These are phyloP conservation scores for Pinus albicaulis DNA, from an alignment of 75 land plant species.

Conservation along the genomic window DNA sequence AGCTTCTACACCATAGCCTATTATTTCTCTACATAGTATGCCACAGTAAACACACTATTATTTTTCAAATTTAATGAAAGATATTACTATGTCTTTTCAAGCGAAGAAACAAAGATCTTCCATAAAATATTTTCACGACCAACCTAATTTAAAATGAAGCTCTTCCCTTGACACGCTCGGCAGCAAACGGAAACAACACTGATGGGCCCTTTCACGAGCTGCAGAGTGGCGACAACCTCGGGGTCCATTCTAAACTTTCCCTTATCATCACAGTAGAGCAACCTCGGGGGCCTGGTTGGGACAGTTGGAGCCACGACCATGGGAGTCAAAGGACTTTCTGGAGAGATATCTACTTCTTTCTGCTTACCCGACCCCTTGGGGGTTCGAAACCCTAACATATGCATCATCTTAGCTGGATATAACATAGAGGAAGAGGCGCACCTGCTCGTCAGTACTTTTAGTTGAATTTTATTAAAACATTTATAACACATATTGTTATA, in stretches of 20 bases:
- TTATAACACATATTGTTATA: too few species aligned
- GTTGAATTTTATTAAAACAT: too few species aligned
- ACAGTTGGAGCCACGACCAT: constrained; percentile 14
- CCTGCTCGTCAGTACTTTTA: neutral
- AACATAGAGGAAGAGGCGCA: neutral
- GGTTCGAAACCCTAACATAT: constrained; percentile 25
- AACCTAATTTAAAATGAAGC: constrained; percentile 94
- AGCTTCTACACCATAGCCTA: too few species aligned
- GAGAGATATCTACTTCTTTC: constrained; percentile 12
- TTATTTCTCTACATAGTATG: too few species aligned
- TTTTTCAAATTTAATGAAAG: too few species aligned
- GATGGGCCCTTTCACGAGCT: constrained; percentile 89
- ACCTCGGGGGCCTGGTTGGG: constrained; percentile 74
- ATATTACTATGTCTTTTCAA: too few species aligned
- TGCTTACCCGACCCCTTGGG: constrained; percentile 13
- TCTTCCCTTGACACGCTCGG: constrained; percentile 98
- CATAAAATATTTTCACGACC: neutral
- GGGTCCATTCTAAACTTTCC: constrained; percentile 94
- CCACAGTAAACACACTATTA: too few species aligned
- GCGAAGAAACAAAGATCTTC: neutral
- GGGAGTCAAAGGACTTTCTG: constrained; percentile 13
- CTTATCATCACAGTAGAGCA: constrained; percentile 84
- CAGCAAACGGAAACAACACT: constrained; percentile 96
- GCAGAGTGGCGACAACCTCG: constrained; percentile 88
- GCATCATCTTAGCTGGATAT: constrained; percentile 22